Evolutionary conservation across 2,329 filamentous ascomycete genomes (phyloP), one percentile per base, ranked within the genome.

Genomic region (Xylariaceae sp.): DNA sequence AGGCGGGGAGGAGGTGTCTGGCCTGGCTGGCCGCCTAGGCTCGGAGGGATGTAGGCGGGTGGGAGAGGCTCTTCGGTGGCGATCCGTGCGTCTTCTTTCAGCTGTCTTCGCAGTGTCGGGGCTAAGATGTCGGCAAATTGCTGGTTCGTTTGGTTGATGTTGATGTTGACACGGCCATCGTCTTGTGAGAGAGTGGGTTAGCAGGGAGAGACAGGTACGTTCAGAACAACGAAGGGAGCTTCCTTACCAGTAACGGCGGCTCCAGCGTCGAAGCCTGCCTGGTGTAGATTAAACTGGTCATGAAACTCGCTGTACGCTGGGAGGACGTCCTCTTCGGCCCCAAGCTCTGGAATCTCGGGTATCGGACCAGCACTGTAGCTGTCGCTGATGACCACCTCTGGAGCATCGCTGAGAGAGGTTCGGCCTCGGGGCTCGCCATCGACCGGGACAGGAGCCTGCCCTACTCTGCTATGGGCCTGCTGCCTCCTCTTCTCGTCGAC

Each of bases 101-200:
- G 64, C 53, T 85, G 73, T 47, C 72, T 69, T 46, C 74, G 65
- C 31, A 89, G 60, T 7, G 81, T 78, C 3, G 85, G 83, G 0
- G 78, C 74, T 19, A 90, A 72, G 11, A 90, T 69, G 45, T 81
- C 78, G 2, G 84, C 79, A 3, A 91, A 68, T 41, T 76, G 76
- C 41, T 73, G 68, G 51, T 76, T 81, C 51, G 79, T 83, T 60
- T 89, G 83, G 56, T 84, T 81, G 64, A 93, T 87, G 48, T 81
- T 83, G 66, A 93, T 89, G 56, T 89, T 81, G 53, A 93, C 74
- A 56, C 88, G 79, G 18, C 87, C 87, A 65, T 90, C 84, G 45
- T 78, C 85, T 81, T 39, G 17, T 12, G 34, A 32, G 39, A 42
- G 35, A 38, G 26, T 39, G 16, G 15, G 34, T 54, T 42, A 47